These are phyloP conservation scores for Acanthamoeba lenticulata DNA, from an alignment of 208 protist genomes.

Conservation along the genomic window DNA sequence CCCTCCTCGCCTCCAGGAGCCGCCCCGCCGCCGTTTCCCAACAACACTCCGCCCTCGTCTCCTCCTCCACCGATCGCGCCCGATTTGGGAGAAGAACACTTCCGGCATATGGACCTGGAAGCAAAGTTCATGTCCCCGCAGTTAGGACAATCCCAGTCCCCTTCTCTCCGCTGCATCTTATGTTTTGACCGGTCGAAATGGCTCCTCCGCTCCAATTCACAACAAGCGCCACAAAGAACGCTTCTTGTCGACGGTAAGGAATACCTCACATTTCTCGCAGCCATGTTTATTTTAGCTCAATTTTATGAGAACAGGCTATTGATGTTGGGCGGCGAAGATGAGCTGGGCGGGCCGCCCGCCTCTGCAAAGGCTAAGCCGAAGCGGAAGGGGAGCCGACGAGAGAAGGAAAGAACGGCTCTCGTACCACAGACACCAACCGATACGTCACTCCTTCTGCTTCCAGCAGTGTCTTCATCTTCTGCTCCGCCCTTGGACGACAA, in stretches of 20 bases:
- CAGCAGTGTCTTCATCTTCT: neutral
- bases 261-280: too few species aligned
- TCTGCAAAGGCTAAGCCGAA: neutral
- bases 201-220: too few species aligned
- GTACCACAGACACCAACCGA: too few species aligned
- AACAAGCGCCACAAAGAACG: too few species aligned
- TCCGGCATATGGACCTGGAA: slow-evolving; percentile 44
- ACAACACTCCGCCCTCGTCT: slow-evolving; percentile 21
- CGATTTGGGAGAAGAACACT: slow-evolving; percentile 32
- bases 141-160: slow-evolving; percentile 57
- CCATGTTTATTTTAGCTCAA: too few species aligned
- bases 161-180: slow-evolving; percentile 10
- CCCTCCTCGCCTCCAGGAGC: slow-evolving; percentile 23
- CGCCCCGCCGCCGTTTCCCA: neutral
- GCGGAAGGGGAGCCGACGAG: neutral
- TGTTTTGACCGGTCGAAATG: neutral
- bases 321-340: too few species aligned
- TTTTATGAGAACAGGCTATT: too few species aligned
- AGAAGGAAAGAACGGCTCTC: neutral
- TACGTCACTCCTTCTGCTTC: too few species aligned
- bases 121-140: slow-evolving; percentile 60
- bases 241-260: too few species aligned
- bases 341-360: neutral
- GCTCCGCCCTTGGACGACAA: neutral
- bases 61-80: slow-evolving; percentile 24